These are phyloP conservation scores for Hippophae rhamnoides DNA, from an alignment of 306 rosid genomes.

Conservation along the genomic window DNA sequence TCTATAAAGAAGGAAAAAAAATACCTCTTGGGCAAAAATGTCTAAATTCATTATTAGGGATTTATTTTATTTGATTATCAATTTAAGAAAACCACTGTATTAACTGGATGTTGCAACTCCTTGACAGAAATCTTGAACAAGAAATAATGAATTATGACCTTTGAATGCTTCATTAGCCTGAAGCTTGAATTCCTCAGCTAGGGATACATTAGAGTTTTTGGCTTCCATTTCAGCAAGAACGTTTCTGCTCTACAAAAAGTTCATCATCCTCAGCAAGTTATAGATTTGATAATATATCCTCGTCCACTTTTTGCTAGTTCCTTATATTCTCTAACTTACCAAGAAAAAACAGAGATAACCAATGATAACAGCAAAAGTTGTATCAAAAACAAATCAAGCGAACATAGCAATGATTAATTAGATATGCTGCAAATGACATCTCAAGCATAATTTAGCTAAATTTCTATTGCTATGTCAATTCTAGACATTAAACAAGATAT, in stretches of 20 bases:
- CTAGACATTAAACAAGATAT: no score
- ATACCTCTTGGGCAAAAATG: no score
- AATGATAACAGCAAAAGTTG: no score
- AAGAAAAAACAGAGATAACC: no score
- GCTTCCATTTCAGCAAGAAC: slow-evolving; percentile 48
- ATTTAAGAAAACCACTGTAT: slow-evolving; percentile 1
- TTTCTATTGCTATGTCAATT: no score
- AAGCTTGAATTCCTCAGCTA: slow-evolving; percentile 69
- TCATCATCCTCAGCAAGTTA: slow-evolving; percentile 24
- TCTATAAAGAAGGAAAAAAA: no score
- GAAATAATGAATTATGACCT: slow-evolving; percentile 33
- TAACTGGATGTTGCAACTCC: slow-evolving; percentile 10
- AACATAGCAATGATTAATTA: no score
- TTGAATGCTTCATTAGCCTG: slow-evolving; percentile 80
- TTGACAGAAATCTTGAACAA: neutral
- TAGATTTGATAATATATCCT: slow-evolving; percentile 9
- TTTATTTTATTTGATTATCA: slow-evolving; percentile 2
- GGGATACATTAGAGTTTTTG: slow-evolving; percentile 34
- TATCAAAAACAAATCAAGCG: no score
- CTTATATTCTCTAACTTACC: no score
- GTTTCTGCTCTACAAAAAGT: slow-evolving; percentile 18
- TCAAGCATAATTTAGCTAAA: no score
- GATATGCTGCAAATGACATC: no score
- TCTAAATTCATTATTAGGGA: no score
- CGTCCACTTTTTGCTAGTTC: slow-evolving; percentile 4